A percentile compares a stretch with the other conserved stretches of the same genome.
phyloP scores from a whole-genome alignment of 2,329 filamentous ascomycete genomes.

The Colletotrichum agaves region DNA sequence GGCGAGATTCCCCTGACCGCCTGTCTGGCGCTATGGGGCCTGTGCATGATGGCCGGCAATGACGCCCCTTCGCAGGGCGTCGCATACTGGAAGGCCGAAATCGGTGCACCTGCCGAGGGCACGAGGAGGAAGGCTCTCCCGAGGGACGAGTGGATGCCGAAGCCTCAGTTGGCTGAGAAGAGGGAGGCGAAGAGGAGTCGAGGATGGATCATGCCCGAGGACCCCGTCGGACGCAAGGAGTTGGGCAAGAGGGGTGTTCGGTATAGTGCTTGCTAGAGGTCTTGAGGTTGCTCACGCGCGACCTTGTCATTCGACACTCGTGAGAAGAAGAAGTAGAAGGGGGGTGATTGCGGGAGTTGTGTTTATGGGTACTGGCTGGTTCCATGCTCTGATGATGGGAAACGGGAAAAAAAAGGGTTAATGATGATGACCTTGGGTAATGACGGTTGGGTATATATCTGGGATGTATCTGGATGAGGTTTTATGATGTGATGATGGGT shows the following conservation, averaged over 20 bases:
- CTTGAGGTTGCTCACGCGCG: neutral
- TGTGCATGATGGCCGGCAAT: conserved; percentile 77
- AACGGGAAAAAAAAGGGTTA: neutral
- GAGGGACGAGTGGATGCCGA: conserved; percentile 81
- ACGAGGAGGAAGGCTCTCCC: conserved; percentile 75
- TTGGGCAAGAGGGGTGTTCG: conserved; percentile 72
- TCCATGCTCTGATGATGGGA: conserved; percentile 12
- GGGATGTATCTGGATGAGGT: neutral
- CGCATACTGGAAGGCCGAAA: conserved; percentile 73
- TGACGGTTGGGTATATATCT: neutral
- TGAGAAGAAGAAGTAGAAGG: neutral
- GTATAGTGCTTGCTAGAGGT: conserved; percentile 58
- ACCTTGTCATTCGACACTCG: neutral
- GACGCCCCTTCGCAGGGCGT: conserved; percentile 62
- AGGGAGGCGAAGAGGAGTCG: conserved; percentile 77
- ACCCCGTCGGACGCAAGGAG: conserved; percentile 77
- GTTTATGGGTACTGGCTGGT: conserved; percentile 2
- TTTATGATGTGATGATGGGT: conserved; percentile 25
- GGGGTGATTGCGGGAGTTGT: neutral
- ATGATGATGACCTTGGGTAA: conserved; percentile 1
- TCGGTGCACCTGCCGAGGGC: conserved; percentile 79
- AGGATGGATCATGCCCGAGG: conserved; percentile 82
- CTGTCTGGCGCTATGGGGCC: conserved; percentile 79
- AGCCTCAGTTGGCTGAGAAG: conserved; percentile 79
- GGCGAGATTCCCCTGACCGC: conserved; percentile 69